Base-by-base conservation (phyloP, 805 yeast genomes). In the Pichia ethanolica region DNA sequence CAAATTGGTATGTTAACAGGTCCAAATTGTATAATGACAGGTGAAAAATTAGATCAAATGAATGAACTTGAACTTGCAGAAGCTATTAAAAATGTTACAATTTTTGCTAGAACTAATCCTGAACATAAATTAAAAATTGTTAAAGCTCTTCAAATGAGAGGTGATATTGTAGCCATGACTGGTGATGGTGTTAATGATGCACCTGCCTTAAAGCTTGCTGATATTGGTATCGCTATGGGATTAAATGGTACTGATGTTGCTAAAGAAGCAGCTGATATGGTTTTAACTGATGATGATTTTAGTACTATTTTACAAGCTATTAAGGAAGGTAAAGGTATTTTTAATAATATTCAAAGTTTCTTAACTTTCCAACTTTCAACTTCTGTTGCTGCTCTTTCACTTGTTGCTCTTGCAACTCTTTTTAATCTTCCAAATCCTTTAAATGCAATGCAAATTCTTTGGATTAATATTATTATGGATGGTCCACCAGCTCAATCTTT, bases 161-260 rank as follows among this genome's bases (percentile, higher is more conserved):
- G 97, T 46, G 96, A 91, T 65, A 82, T 91, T 54, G 98, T 91
- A 46, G 99, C 97, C 27, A 90, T 91, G 97, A 90, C 98, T n/a
- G 99, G 99, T 58, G 98, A 90, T 69, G 98, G 98, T 69, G 97
- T 91, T 12, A 90, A 90, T 66, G 98, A 90, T 72, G 98, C 98
- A 0, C 98, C 98, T n/a, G 97, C 98, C 5, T 75, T 91, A 59
- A 90, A 91, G 64, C 74, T 90, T 58, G 97, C 98, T 3, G 97
- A 90, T 69, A 90, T 90, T 58, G 98, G 98, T 61, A 88, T 91
- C 58, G 83, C 96, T 12, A 89, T 90, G 93, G 93, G 89, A 52
- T 80, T 79, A 58, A 83, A 86, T 71, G 99, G 99, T 52, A 93
- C 98, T 0, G 99, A 91, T 67, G 99, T 91, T 39, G 99, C 99